Percentiles rank a stretch among this genome's conserved stretches.
Evolutionary conservation across 768 basidiomycete species (phyloP).

Genomic region (Trametes cingulata): DNA sequence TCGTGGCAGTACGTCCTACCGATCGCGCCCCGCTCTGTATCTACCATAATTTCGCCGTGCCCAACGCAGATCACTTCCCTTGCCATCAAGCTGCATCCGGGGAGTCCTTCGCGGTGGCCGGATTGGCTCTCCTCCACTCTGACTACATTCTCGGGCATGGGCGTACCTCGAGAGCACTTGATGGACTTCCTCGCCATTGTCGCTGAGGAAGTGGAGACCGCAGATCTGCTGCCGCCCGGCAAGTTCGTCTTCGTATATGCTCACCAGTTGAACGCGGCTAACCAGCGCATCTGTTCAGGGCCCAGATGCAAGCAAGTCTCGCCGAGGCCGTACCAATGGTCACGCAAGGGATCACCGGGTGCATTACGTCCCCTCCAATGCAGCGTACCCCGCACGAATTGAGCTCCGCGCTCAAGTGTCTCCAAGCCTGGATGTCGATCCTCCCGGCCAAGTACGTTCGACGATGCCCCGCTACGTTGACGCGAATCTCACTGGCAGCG

Average conservation of each 20-base stretch:
- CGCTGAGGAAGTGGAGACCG: slow-evolving; percentile 77
- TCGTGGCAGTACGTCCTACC: slow-evolving; percentile 68
- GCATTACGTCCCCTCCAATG: slow-evolving; percentile 45
- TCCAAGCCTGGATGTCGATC: slow-evolving; percentile 80
- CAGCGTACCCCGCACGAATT: slow-evolving; percentile 47
- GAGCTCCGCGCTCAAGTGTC: slow-evolving; percentile 71
- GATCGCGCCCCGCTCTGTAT: not conserved
- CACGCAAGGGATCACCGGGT: slow-evolving; percentile 60
- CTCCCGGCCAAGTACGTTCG: slow-evolving; percentile 63
- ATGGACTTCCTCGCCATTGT: slow-evolving; percentile 82
- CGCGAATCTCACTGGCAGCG: not conserved
- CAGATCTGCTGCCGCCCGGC: slow-evolving; percentile 71
- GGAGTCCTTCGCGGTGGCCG: slow-evolving; percentile 63
- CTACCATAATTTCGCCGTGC: not conserved
- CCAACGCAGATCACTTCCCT: slow-evolving; percentile 57
- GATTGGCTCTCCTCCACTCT: slow-evolving; percentile 74
- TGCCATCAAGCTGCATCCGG: slow-evolving; percentile 68
- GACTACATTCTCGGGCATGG: slow-evolving; percentile 57
- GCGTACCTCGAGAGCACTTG: slow-evolving; percentile 58
- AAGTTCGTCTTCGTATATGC: slow-evolving; percentile 51
- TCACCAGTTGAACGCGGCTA: slow-evolving; percentile 8
- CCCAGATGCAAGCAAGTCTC: slow-evolving; percentile 64
- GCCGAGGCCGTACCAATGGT: slow-evolving; percentile 71
- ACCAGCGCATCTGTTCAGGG: slow-evolving; percentile 39
- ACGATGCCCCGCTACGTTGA: not conserved